Evolutionary conservation across 2,329 filamentous ascomycete genomes (phyloP).

Genomic region (Huntiella moniliformis): DNA sequence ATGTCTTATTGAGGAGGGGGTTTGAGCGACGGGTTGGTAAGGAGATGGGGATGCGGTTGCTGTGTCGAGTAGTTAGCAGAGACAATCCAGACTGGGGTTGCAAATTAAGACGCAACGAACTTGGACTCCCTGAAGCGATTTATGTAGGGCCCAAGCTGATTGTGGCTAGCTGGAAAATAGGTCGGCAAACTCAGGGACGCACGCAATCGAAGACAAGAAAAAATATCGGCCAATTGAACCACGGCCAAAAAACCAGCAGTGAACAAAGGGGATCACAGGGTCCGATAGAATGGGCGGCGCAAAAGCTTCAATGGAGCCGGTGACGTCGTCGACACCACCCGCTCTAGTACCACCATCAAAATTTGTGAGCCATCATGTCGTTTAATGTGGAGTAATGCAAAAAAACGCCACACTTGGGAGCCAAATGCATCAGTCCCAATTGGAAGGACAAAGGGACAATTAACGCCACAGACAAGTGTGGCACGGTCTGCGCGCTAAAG

Average conservation of each 20-base stretch:
- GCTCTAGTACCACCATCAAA: slow-evolving; percentile 4
- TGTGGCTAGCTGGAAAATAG: neutral
- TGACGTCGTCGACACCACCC: neutral
- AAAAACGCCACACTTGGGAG: slow-evolving; percentile 8
- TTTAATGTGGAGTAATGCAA: slow-evolving; percentile 5
- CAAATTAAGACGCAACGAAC: slow-evolving; percentile 9
- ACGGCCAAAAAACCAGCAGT: no score
- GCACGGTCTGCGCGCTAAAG: slow-evolving; percentile 2
- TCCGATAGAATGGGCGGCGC: neutral
- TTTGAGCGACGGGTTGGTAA: neutral
- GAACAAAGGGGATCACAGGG: neutral
- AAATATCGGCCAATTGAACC: no score
- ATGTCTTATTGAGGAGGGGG: neutral
- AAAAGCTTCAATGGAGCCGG: neutral
- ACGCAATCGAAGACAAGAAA: no score
- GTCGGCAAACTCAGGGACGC: no score
- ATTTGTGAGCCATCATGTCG: slow-evolving; percentile 7
- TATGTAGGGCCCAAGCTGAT: slow-evolving; percentile 3
- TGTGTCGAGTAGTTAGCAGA: slow-evolving; percentile 4
- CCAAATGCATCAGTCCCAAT: neutral
- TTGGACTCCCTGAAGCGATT: slow-evolving; percentile 3
- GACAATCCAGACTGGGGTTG: slow-evolving; percentile 2
- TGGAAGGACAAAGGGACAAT: neutral
- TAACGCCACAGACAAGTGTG: slow-evolving; percentile 8
- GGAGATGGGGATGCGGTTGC: slow-evolving; percentile 1